These are phyloP conservation scores for Lepidium aucheri DNA, from an alignment of 345 rosid species.

Conservation along the genomic window DNA sequence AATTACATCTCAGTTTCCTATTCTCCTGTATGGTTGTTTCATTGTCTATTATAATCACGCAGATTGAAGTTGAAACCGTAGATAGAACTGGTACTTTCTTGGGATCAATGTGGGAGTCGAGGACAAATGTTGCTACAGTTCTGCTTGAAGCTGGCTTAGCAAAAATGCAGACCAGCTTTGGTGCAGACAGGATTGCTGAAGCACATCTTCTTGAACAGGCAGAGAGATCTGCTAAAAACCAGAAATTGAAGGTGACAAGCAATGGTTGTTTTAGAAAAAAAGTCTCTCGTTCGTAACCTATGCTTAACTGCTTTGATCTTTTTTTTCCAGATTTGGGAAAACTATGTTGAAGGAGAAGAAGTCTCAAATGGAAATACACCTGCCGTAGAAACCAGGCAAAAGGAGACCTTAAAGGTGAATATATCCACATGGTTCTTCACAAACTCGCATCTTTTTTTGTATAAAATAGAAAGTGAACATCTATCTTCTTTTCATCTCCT, in stretches of 20 bases:
- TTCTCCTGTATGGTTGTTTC: not conserved
- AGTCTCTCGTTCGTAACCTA: not conserved
- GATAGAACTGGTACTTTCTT: conserved; percentile 93
- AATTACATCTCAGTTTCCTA: not conserved
- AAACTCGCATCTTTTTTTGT: not conserved
- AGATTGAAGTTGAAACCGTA: conserved; percentile 94
- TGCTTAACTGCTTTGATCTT: not conserved
- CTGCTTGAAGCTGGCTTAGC: conserved; percentile 98
- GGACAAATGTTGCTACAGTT: conserved; percentile 59
- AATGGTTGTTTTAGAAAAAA: not conserved
- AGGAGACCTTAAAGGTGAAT: conserved; percentile 76
- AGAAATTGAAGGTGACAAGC: conserved; percentile 72
- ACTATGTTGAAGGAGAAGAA: conserved; percentile 94
- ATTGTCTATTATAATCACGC: conserved; percentile 5
- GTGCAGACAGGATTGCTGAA: conserved; percentile 71
- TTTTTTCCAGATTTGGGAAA: conserved; percentile 83
- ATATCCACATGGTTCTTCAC: not conserved
- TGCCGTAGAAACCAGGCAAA: conserved; percentile 68
- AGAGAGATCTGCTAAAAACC: conserved; percentile 73
- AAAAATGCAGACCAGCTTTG: conserved; percentile 79
- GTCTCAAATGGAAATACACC: conserved; percentile 50
- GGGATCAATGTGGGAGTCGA: conserved; percentile 90
- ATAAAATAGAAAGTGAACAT: not conserved
- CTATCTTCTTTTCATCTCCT: not conserved
- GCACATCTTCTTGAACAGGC: conserved; percentile 85